Conservation (phyloP, 148 eudicot species). For the Spergularia bocconei region DNA sequence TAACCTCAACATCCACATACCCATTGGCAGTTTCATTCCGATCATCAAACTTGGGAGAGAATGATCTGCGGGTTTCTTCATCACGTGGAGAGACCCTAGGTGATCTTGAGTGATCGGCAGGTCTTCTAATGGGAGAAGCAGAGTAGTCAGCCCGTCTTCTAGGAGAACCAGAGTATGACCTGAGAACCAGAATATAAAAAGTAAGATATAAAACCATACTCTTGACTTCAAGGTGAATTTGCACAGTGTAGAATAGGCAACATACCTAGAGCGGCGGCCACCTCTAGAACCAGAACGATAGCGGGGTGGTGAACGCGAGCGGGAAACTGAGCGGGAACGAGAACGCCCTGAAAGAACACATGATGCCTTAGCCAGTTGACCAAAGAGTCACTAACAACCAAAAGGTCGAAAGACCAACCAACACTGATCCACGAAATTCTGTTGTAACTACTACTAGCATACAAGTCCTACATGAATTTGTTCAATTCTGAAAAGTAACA, state of each 20-base stretch:
- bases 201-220: neutral
- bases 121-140: constrained; percentile 53
- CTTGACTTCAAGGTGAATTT: neutral
- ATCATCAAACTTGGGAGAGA: constrained; percentile 42
- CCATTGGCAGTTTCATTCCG: constrained; percentile 36
- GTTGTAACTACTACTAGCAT: no score
- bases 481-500: no score
- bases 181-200: constrained; percentile 15
- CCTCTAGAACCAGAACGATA: constrained; percentile 48
- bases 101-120: constrained; percentile 43
- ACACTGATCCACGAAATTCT: no score
- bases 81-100: constrained; percentile 40
- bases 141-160: constrained; percentile 47
- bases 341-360: constrained; percentile 42
- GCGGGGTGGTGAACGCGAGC: constrained; percentile 58
- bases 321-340: constrained; percentile 60
- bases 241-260: neutral
- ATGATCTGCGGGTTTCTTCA: constrained; percentile 41
- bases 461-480: no score
- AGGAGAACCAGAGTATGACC: constrained; percentile 61
- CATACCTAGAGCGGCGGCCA: constrained; percentile 53
- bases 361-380: neutral
- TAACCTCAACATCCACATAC: constrained; percentile 25
- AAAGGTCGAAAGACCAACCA: neutral
- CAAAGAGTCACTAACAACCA: neutral